Evolutionary conservation across 306 rosid species (phyloP).

Genomic region (Crotalaria pallida): DNA sequence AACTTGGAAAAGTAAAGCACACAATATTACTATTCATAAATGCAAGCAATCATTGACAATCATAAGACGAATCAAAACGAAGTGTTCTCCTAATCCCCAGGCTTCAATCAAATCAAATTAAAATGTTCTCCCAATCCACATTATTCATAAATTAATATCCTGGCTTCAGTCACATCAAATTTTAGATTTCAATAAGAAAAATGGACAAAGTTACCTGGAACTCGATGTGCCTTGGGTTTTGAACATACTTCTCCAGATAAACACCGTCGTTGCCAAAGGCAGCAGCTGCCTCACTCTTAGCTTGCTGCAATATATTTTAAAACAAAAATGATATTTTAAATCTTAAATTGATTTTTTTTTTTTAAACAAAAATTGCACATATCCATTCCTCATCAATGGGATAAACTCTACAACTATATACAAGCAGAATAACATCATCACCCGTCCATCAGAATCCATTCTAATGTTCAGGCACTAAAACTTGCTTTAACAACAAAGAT

Average conservation of each 20-base stretch:
- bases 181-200: conserved; percentile 3
- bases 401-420: conserved; percentile 14
- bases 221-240: conserved; percentile 97
- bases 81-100: background rate
- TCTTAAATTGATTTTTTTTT: background rate
- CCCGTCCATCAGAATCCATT: conserved; percentile 14
- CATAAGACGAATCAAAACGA: background rate
- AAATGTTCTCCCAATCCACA: background rate
- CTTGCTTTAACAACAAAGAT: background rate
- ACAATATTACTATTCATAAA: conserved; percentile 5
- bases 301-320: no score
- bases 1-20: background rate
- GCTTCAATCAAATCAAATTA: background rate
- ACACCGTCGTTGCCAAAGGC: conserved; percentile 99
- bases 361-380: conserved; percentile 12
- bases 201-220: conserved; percentile 65
- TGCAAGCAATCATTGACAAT: background rate
- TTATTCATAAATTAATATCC: background rate
- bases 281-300: conserved; percentile 98
- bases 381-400: background rate
- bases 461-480: conserved; percentile 5
- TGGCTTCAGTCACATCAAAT: conserved; percentile 11
- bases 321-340: no score
- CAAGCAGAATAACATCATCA: conserved; percentile 16
- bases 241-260: conserved; percentile 92